Percentiles rank a stretch among this genome's conserved stretches.
Conservation (phyloP, 2,329 filamentous ascomycete species). For the Fusarium pseudoanthophilum region DNA sequence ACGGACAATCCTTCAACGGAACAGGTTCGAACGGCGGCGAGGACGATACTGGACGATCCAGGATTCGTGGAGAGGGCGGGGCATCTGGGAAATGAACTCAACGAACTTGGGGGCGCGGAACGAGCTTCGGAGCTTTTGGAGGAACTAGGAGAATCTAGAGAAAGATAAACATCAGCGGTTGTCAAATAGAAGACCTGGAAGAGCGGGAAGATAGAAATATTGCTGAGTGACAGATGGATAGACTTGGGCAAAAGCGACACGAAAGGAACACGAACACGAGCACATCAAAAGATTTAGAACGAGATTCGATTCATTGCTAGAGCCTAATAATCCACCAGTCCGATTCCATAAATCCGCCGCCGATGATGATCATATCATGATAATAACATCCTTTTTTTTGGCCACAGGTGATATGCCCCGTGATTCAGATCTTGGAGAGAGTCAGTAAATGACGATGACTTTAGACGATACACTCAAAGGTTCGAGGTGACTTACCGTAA, state of each 20-base stretch:
- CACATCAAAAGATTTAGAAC: not conserved
- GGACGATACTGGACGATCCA: constrained; percentile 40
- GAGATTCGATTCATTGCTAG: not conserved
- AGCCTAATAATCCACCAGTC: not conserved
- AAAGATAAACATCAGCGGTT: not conserved
- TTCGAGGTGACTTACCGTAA: not conserved
- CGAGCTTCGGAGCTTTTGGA: constrained; percentile 45
- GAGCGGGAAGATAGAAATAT: not conserved
- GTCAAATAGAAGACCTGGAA: not conserved
- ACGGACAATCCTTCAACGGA: constrained; percentile 48
- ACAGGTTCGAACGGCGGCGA: constrained; percentile 42
- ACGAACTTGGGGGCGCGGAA: constrained; percentile 42
- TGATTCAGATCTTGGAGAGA: not conserved
- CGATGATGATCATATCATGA: not conserved
- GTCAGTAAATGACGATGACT: not conserved
- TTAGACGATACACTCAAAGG: accelerated
- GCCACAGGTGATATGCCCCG: not conserved
- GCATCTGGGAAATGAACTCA: constrained; percentile 43
- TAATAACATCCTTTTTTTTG: not conserved
- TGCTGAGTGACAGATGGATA: not conserved
- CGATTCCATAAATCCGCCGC: not conserved
- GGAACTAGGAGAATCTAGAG: constrained; percentile 35
- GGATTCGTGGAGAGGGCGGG: constrained; percentile 40
- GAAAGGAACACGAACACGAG: not conserved
- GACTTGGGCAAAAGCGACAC: no score